These are phyloP conservation scores for Boletus barrowsii DNA, from an alignment of 768 basidiomycete species.

Conservation along the genomic window DNA sequence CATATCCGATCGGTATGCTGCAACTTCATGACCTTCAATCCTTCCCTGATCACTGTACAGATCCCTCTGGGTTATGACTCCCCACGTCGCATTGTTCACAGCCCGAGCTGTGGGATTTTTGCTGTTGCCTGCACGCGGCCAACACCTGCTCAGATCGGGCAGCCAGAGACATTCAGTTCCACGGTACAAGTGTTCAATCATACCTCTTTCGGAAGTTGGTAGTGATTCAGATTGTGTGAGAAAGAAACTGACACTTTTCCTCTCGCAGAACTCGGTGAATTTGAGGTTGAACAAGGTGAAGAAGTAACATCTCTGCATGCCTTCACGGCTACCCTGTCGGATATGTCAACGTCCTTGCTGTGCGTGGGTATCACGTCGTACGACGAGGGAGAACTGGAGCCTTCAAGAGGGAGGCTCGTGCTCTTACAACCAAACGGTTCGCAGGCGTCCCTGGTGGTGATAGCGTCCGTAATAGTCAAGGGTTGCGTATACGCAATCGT, in stretches of 20 bases:
- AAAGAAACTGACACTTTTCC: slow-evolving; percentile 7
- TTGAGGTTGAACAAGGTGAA: slow-evolving; percentile 46
- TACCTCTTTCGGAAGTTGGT: slow-evolving; percentile 59
- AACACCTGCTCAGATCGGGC: slow-evolving; percentile 53
- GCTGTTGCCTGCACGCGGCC: slow-evolving; percentile 62
- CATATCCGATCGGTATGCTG: slow-evolving; percentile 71
- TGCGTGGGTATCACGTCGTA: slow-evolving; percentile 49
- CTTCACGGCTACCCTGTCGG: slow-evolving; percentile 27
- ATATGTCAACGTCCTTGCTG: slow-evolving; percentile 39
- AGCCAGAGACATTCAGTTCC: slow-evolving; percentile 43
- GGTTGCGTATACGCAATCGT: slow-evolving; percentile 73
- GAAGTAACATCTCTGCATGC: slow-evolving; percentile 56
- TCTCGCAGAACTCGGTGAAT: slow-evolving; percentile 25
- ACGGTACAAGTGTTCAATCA: slow-evolving; percentile 69
- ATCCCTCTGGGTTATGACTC: slow-evolving; percentile 68
- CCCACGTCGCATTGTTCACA: slow-evolving; percentile 66
- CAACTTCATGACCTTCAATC: background rate
- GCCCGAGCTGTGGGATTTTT: slow-evolving; percentile 51
- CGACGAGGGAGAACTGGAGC: slow-evolving; percentile 44
- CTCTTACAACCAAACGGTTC: slow-evolving; percentile 41
- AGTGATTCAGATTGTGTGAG: background rate
- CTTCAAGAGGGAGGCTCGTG: slow-evolving; percentile 57
- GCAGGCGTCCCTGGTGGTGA: slow-evolving; percentile 26
- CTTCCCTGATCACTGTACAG: slow-evolving; percentile 35
- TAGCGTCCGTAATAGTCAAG: slow-evolving; percentile 43